Evolutionary conservation across 1,284 basidiomycete species (phyloP), one percentile per base, ranked within the genome.

Genomic region (Naganishia sp.): DNA sequence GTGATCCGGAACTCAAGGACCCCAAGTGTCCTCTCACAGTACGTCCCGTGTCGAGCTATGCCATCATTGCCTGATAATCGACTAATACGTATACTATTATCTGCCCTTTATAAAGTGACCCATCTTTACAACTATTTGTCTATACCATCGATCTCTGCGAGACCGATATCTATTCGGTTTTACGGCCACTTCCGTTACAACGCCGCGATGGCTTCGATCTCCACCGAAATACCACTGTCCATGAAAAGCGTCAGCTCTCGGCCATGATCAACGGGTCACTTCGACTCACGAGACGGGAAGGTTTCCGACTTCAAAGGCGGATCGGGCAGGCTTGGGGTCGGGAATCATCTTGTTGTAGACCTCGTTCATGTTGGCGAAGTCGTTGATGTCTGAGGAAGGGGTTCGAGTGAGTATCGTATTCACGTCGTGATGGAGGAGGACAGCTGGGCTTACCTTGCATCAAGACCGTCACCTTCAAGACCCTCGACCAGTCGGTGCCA

Each of bases 401-500:
- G 6, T 39, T 21, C 4, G 6, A 2, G 21, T 28, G 4, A 28
- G 41, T 9, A 49, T 35, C 18, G 10, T 41, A 18, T 0, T 32
- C 21, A 6, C 42, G 18, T 23, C 18, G n/a, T 17, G 1, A 25
- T 6, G 11, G 5, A 6, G 3, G 17, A 23, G 25, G 51, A 17
- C 50, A 17, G 7, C 11, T 43, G 9, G 6, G 57, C 69, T 62
- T 43, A 70, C 69, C 69, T 63, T 70, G 69, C 39, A 70, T 66
- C 41, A 70, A 57, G 13, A 70, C 67, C 2, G 69, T 70, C 15
- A 68, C 68, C 58, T 70, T 70, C 32, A 70, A 45, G 6, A 70
- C 69, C 56, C 68, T 68, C n/a, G 67, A 68, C 69, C 69, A 70
- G 49, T 70, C 69, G 18, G 69, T 70, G 3, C 69, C 67, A 6